Evolutionary conservation across 2,329 filamentous ascomycete genomes (phyloP).

Genomic region (Chrysoporthe deuterocubensis): DNA sequence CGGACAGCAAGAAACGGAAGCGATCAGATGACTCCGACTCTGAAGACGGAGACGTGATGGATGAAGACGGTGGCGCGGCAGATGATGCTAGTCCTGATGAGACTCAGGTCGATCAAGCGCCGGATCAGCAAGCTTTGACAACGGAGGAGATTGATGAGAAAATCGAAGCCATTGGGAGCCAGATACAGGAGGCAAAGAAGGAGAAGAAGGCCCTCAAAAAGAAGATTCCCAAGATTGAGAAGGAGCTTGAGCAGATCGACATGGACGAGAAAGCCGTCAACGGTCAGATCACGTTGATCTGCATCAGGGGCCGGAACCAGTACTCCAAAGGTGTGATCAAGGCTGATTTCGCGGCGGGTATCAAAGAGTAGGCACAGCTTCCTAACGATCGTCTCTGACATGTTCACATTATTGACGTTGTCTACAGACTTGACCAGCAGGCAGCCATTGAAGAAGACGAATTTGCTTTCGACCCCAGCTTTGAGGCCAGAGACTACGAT

Average conservation of each 20-base stretch:
- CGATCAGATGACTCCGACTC: neutral
- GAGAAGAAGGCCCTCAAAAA: neutral
- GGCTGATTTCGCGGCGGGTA: slow-evolving; percentile 61
- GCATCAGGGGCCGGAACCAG: slow-evolving; percentile 57
- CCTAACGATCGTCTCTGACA: neutral
- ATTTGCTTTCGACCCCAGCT: slow-evolving; percentile 56
- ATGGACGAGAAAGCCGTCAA: slow-evolving; percentile 30
- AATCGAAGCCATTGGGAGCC: neutral
- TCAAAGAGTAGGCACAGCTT: slow-evolving; percentile 49
- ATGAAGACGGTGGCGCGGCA: neutral
- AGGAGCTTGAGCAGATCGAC: slow-evolving; percentile 41
- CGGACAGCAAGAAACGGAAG: slow-evolving; percentile 18
- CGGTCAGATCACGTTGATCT: slow-evolving; percentile 40
- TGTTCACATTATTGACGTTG: neutral
- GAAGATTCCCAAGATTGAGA: slow-evolving; percentile 30
- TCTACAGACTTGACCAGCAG: slow-evolving; percentile 56
- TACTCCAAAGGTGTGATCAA: slow-evolving; percentile 60
- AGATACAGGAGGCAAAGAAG: neutral
- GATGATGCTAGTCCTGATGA: neutral
- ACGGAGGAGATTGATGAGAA: neutral
- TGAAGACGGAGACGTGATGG: neutral
- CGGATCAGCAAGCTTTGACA: neutral
- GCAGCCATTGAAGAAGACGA: slow-evolving; percentile 54
- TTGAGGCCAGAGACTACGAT: slow-evolving; percentile 61
- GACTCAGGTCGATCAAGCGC: neutral